These are phyloP conservation scores for Tolypocladium amazonense DNA, from an alignment of 2,329 filamentous ascomycete species.

Conservation along the genomic window DNA sequence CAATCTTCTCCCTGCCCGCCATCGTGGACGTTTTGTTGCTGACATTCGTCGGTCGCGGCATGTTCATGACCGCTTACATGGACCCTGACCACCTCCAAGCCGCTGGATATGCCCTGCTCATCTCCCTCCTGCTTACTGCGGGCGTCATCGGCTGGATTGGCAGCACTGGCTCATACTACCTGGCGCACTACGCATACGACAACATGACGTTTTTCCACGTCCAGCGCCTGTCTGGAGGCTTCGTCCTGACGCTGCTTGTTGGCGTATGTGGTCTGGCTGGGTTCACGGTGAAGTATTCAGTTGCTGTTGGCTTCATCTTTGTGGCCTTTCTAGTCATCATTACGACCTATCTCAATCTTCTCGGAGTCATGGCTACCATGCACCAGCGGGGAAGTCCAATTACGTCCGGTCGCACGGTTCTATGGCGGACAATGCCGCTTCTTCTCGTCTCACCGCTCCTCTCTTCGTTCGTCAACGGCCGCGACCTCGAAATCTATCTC, in stretches of 20 bases:
- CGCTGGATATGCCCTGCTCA: conserved; percentile 44
- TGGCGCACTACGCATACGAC: conserved; percentile 27
- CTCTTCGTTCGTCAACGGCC: conserved; percentile 37
- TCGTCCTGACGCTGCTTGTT: conserved; percentile 26
- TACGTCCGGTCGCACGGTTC: conserved; percentile 44
- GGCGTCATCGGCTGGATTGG: conserved; percentile 54
- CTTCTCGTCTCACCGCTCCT: conserved; percentile 46
- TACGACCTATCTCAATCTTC: conserved; percentile 46
- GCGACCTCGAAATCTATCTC: conserved; percentile 47
- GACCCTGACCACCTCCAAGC: conserved; percentile 37
- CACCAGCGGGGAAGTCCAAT: conserved; percentile 44
- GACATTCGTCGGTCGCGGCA: conserved; percentile 46
- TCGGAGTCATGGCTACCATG: conserved; percentile 43
- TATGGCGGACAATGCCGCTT: conserved; percentile 44
- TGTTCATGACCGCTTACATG: conserved; percentile 52
- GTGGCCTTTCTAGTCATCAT: conserved; percentile 47
- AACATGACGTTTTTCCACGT: conserved; percentile 31
- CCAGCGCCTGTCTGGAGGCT: conserved; percentile 34
- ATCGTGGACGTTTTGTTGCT: conserved; percentile 50
- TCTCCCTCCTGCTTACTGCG: conserved; percentile 46
- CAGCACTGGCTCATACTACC: conserved; percentile 51
- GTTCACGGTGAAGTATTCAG: conserved; percentile 33
- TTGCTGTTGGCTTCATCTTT: conserved; percentile 40
- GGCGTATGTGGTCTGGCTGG: conserved; percentile 35
- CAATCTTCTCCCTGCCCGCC: conserved; percentile 52